Evolutionary conservation across 768 basidiomycete genomes (phyloP).

Genomic region (Macrocybe gigantea): DNA sequence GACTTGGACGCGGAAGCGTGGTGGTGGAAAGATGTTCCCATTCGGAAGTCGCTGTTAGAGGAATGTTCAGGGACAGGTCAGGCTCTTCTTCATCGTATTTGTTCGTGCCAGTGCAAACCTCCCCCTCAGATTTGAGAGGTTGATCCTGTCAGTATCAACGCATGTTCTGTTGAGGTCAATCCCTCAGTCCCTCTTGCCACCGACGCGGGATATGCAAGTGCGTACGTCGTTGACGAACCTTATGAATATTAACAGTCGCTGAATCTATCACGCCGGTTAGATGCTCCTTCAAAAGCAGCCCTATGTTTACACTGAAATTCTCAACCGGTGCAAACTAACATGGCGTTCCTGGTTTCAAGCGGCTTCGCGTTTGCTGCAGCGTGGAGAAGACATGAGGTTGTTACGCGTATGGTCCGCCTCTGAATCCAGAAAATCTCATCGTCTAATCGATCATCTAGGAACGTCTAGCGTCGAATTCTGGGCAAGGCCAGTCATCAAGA

Average conservation of each 20-base stretch:
- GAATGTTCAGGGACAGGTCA: conserved; percentile 49
- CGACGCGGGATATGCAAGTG: conserved; percentile 11
- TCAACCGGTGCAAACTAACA: conserved; percentile 23
- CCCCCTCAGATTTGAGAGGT: conserved; percentile 40
- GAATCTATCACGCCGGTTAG: conserved; percentile 10
- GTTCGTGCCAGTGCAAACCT: neutral
- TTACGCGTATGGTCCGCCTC: conserved; percentile 16
- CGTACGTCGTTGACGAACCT: conserved; percentile 5
- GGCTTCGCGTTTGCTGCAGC: conserved; percentile 26
- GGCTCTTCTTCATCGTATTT: conserved; percentile 4
- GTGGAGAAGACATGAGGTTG: conserved; percentile 23
- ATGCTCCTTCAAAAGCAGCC: conserved; percentile 25
- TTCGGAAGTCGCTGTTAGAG: conserved; percentile 49
- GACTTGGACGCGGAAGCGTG: conserved; percentile 16
- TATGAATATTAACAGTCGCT: neutral
- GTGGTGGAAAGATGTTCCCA: conserved; percentile 58
- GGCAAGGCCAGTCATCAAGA: conserved; percentile 9
- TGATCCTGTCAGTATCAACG: conserved; percentile 46
- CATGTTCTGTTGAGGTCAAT: conserved; percentile 36
- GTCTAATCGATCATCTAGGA: conserved; percentile 1
- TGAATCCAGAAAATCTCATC: too few relatives aligned
- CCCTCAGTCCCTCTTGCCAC: conserved; percentile 4
- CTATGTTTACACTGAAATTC: conserved; percentile 23
- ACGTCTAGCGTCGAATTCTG: conserved; percentile 1
- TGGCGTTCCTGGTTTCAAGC: conserved; percentile 31